Conservation (phyloP, 2,329 filamentous ascomycete genomes). For the Colletotrichum noveboracense region DNA sequence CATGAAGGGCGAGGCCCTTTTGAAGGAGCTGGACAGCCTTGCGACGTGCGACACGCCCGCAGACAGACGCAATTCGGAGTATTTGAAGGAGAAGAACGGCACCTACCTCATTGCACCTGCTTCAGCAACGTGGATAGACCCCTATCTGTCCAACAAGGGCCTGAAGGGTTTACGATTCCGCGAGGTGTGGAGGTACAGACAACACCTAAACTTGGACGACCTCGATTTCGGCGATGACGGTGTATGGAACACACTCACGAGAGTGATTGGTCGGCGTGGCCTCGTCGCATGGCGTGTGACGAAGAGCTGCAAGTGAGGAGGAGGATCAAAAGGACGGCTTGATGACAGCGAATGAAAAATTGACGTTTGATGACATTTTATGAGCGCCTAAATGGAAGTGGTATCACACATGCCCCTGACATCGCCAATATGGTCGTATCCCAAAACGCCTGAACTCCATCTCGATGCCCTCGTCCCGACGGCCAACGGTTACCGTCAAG, state of each 20-base stretch:
- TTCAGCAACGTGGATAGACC: slow-evolving; percentile 73
- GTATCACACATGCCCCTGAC: slow-evolving; percentile 1
- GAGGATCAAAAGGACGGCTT: background rate
- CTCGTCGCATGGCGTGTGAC: slow-evolving; percentile 69
- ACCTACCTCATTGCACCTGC: slow-evolving; percentile 76
- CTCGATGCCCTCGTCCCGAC: background rate
- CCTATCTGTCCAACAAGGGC: slow-evolving; percentile 64
- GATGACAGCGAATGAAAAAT: slow-evolving; percentile 1
- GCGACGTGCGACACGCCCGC: slow-evolving; percentile 69
- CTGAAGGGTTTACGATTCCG: slow-evolving; percentile 67
- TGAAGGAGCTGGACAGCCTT: slow-evolving; percentile 61
- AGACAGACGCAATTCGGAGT: slow-evolving; percentile 59
- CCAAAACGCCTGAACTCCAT: background rate
- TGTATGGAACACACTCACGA: slow-evolving; percentile 70
- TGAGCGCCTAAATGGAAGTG: background rate
- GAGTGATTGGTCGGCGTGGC: slow-evolving; percentile 70
- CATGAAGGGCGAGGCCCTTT: slow-evolving; percentile 63
- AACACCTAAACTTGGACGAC: slow-evolving; percentile 80
- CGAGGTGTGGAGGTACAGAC: slow-evolving; percentile 71
- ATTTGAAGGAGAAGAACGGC: slow-evolving; percentile 65
- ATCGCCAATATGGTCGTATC: background rate
- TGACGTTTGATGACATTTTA: slow-evolving; percentile 15
- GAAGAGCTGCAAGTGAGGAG: slow-evolving; percentile 54
- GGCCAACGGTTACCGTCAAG: background rate
- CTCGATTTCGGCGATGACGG: slow-evolving; percentile 81